Base-by-base conservation (phyloP, 169 alveolate species). In the Hepatocystis sp. region DNA sequence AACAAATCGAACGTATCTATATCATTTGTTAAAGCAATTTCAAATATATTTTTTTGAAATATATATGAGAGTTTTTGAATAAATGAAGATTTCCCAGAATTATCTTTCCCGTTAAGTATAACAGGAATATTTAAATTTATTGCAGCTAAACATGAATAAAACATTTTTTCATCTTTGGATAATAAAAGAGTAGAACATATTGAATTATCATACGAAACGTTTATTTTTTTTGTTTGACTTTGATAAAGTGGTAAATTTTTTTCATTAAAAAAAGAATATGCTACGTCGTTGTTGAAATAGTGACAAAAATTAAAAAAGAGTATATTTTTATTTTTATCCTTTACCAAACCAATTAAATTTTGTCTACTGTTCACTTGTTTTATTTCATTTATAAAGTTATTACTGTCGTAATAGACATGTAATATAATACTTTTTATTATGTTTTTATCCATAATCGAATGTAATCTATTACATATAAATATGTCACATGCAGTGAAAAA, bases 1-100 rank as follows among this genome's bases (percentile, higher is more conserved):
- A 95, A 71, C 19, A 95, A 67, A 66, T 95, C 97, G 61, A 85
- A 84, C 15, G 95, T 90, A 63, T 94, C 97, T 44, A 91, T 63
- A 30, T 92, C 91, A 53, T 95, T 93, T 2, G 92, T 66, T 60
- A 94, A 84, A 10, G 95, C 55, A 28, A 94, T 78, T 40, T 91
- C 94, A 34, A 85, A 85, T 32, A 92, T 23, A 36, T 55, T 53
- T 51, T 85, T 85, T n/a, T 66, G 78, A 56, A 71, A 71, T 8
- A 60, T 47, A 4, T 40, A 30, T 19, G 94, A 84, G 36, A 92
- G 32, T 34, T 42, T 32, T 49, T 58, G 81, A 4, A 92, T 66
- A 34, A 88, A 66, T 4, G 91, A 56, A 4, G 84, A 66, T 51
- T 91, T 90, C 10, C 95, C 95, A 13, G 86, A 52, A 42, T 64